phyloP scores from a whole-genome alignment of 202 grass and related monocot genomes.

The Zizania palustris region DNA sequence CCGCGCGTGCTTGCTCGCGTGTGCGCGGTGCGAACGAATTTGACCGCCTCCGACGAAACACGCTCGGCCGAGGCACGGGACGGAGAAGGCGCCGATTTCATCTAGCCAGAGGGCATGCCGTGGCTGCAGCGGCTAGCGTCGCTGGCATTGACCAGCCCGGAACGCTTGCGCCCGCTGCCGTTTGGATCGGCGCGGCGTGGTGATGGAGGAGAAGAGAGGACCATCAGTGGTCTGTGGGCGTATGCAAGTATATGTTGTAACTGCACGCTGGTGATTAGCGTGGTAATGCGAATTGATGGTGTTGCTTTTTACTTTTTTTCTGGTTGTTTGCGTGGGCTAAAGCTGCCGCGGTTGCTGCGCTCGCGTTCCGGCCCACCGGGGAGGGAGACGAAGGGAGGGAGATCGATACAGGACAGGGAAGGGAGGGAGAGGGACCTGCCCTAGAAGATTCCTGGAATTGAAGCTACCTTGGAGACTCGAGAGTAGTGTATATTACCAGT shows the following conservation, averaged over 20 bases:
- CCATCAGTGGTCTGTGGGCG: no score
- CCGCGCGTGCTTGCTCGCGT: neutral
- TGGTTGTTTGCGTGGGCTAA: constrained; percentile 14
- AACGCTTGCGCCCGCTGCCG: neutral
- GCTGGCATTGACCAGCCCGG: no score
- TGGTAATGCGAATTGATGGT: neutral
- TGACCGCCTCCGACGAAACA: constrained; percentile 37
- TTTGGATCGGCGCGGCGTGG: neutral
- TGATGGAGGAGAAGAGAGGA: neutral
- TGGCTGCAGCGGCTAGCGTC: no score
- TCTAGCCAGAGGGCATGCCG: neutral
- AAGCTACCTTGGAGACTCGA: neutral
- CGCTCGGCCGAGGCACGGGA: neutral
- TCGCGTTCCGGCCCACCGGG: constrained; percentile 14
- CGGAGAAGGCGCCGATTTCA: constrained; percentile 4
- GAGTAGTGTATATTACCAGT: neutral
- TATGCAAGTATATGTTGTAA: no score
- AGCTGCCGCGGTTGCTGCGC: constrained; percentile 18
- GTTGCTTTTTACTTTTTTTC: neutral
- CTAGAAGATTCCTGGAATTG: constrained; percentile 62
- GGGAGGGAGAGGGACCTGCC: neutral
- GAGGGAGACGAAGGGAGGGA: no score
- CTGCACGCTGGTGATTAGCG: no score
- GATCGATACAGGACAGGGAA: neutral
- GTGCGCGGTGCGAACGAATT: constrained; percentile 26